phyloP scores from a whole-genome alignment of 768 basidiomycete genomes.

The Trametes meyenii region DNA sequence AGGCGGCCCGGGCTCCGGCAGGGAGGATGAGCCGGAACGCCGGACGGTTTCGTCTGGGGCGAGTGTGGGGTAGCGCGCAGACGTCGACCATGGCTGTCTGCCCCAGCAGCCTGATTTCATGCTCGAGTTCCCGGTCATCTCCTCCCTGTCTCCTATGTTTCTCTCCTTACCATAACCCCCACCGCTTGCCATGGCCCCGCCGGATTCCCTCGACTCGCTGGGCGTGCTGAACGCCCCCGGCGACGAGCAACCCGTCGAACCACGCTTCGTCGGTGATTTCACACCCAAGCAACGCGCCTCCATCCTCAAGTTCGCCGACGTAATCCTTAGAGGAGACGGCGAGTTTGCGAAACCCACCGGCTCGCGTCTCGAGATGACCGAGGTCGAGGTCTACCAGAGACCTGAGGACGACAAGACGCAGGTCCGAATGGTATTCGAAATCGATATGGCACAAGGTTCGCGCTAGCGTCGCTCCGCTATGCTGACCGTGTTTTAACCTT shows the following conservation, averaged over 20 bases:
- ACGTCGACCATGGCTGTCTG: too few species aligned
- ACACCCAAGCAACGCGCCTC: not conserved
- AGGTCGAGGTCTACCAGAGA: constrained; percentile 9
- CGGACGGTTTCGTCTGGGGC: too few species aligned
- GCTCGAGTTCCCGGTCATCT: too few species aligned
- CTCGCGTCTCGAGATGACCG: constrained; percentile 13
- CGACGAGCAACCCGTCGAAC: not conserved
- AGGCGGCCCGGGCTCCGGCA: too few species aligned
- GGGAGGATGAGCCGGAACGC: too few species aligned
- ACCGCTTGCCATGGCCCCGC: too few species aligned
- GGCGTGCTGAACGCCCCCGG: not conserved
- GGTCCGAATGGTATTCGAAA: constrained; percentile 14
- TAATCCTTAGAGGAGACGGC: constrained; percentile 4
- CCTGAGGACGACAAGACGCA: constrained; percentile 21
- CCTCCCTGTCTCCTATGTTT: too few species aligned
- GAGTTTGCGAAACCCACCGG: constrained; percentile 1
- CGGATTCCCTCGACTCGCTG: too few species aligned
- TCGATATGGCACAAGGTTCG: constrained; percentile 11
- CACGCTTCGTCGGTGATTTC: not conserved
- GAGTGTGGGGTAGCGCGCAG: too few species aligned
- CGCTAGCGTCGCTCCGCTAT: not conserved
- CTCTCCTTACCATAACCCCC: too few species aligned
- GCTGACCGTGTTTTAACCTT: not conserved
- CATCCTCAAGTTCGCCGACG: constrained; percentile 6
- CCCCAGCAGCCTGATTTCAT: too few species aligned